A percentile compares a stretch with the other conserved stretches of the same genome.
phyloP scores from a whole-genome alignment of 2,329 filamentous ascomycete genomes.

The Rhynchosporium agropyri region DNA sequence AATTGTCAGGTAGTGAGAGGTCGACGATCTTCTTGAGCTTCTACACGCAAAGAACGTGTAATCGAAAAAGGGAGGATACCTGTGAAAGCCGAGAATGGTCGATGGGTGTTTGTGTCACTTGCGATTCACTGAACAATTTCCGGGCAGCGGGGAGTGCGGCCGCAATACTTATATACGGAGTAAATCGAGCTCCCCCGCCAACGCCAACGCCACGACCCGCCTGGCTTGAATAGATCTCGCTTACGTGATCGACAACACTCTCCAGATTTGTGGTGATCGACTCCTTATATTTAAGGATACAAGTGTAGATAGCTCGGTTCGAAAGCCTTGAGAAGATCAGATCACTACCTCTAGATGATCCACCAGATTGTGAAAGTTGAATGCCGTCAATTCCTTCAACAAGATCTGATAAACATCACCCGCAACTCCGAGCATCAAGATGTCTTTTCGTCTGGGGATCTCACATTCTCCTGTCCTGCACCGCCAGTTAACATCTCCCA shows the following conservation, averaged over 20 bases:
- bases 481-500: slow-evolving; percentile 36
- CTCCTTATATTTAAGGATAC: not conserved
- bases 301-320: not conserved
- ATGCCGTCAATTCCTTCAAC: not conserved
- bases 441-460: slow-evolving; percentile 37
- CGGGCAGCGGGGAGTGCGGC: not conserved
- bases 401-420: not conserved
- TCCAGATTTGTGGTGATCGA: slow-evolving; percentile 3
- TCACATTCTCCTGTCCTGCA: slow-evolving; percentile 35
- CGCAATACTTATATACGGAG: not conserved
- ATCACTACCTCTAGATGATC: not conserved
- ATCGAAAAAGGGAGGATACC: not conserved
- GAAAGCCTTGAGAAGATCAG: not conserved
- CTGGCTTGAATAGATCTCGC: slow-evolving; percentile 1
- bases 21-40: too few species aligned
- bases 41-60: too few species aligned
- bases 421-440: not conserved
- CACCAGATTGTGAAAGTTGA: not conserved
- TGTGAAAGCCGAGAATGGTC: not conserved
- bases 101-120: not conserved
- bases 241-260: not conserved
- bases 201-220: not conserved
- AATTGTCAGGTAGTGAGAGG: not conserved
- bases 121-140: slow-evolving; percentile 10
- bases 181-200: slow-evolving; percentile 1